A percentile compares a stretch with the other conserved stretches of the same genome.
phyloP scores from a whole-genome alignment of 306 rosid genomes.

The Hippophae tibetana region DNA sequence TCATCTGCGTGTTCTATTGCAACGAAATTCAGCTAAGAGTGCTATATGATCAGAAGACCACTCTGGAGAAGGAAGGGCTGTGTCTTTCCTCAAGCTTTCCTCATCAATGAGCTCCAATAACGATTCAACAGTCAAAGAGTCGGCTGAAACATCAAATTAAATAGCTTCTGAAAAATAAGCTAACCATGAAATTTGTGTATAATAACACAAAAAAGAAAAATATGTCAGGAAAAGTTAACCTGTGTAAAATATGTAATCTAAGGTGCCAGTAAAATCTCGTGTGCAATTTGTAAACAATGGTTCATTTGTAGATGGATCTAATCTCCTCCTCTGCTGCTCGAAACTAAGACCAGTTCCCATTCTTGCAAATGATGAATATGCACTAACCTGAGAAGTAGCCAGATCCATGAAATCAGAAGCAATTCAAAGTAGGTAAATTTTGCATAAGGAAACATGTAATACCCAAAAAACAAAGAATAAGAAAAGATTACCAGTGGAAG shows the following conservation, averaged over 20 bases:
- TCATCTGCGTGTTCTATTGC: conserved; percentile 23
- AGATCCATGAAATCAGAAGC: too few relatives aligned
- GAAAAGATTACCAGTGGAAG: conserved; percentile 66
- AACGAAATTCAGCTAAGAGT: conserved; percentile 85
- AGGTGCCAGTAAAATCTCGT: conserved; percentile 89
- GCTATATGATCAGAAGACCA: conserved; percentile 99
- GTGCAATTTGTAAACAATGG: conserved; percentile 87
- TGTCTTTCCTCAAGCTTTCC: conserved; percentile 91
- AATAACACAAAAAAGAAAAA: background rate
- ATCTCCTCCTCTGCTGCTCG: conserved; percentile 74
- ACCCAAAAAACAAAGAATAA: background rate
- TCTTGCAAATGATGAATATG: conserved; percentile 83
- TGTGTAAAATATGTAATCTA: conserved; percentile 95
- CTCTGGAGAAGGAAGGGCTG: conserved; percentile 99
- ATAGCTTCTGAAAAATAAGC: conserved; percentile 1
- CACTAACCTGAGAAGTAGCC: conserved; percentile 60
- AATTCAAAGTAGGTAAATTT: background rate
- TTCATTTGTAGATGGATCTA: conserved; percentile 73
- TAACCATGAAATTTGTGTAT: background rate
- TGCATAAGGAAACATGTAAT: background rate
- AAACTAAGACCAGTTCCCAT: conserved; percentile 48
- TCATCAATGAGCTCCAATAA: conserved; percentile 93
- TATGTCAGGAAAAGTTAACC: conserved; percentile 37
- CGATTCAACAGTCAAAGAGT: conserved; percentile 85
- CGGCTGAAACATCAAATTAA: conserved; percentile 53